phyloP scores from a whole-genome alignment of 106 monocot species.

The Chionographis japonica region DNA sequence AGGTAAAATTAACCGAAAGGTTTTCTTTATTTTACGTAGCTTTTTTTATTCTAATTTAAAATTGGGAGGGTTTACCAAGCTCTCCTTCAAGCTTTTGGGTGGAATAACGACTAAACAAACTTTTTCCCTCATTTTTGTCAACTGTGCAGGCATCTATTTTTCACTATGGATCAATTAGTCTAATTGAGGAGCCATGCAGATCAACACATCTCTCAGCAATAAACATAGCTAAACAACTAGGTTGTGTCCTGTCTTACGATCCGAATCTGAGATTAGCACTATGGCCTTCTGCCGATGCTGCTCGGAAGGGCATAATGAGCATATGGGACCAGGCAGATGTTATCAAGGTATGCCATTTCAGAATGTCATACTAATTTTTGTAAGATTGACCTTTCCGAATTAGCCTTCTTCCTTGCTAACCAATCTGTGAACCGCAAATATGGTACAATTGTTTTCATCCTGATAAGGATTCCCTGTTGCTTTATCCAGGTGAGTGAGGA shows the following conservation, averaged over 20 bases:
- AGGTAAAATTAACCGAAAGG: conserved; percentile 6
- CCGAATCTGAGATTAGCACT: conserved; percentile 48
- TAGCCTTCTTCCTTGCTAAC: too few relatives aligned
- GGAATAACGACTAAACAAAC: too few relatives aligned
- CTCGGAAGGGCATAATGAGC: conserved; percentile 47
- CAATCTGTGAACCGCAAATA: too few relatives aligned
- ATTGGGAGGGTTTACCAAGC: too few relatives aligned
- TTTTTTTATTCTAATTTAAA: too few relatives aligned
- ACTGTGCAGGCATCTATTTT: conserved; percentile 36
- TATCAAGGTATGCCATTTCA: conserved; percentile 28
- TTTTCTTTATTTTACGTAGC: too few relatives aligned
- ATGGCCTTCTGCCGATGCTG: conserved; percentile 48
- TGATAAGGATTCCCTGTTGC: neutral
- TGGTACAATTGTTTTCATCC: too few relatives aligned
- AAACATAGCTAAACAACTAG: conserved; percentile 42
- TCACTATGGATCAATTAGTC: conserved; percentile 63
- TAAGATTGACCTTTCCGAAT: too few relatives aligned
- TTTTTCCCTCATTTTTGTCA: neutral
- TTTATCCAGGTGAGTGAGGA: conserved; percentile 17
- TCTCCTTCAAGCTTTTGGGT: too few relatives aligned
- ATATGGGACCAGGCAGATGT: conserved; percentile 57
- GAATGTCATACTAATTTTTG: too few relatives aligned
- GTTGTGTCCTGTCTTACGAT: conserved; percentile 47
- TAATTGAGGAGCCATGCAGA: conserved; percentile 55
- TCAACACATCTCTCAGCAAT: conserved; percentile 39